phyloP scores from a whole-genome alignment of 805 yeast genomes.

The Sungouiella blattae region DNA sequence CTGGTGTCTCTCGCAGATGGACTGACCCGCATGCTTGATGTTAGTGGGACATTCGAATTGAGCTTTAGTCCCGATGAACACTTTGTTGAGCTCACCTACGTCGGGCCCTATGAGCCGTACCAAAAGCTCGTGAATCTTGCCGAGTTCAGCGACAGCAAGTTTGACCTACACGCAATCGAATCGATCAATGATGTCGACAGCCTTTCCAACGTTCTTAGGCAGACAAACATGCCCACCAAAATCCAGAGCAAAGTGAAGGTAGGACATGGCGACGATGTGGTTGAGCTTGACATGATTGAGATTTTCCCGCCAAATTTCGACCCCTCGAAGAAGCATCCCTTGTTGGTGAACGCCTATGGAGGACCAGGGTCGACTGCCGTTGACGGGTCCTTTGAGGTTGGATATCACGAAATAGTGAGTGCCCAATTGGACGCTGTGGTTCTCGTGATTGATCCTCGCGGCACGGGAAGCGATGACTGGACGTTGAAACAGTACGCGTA shows the following conservation, averaged over 20 bases:
- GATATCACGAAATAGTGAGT: conserved; percentile 58
- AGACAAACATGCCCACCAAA: conserved; percentile 50
- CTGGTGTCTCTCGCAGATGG: conserved; percentile 4
- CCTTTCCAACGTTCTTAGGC: conserved; percentile 17
- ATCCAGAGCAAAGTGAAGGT: conserved; percentile 30
- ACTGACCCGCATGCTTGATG: conserved; percentile 1
- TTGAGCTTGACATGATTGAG: conserved; percentile 53
- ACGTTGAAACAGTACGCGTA: conserved; percentile 53
- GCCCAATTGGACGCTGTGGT: conserved; percentile 59
- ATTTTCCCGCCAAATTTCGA: conserved; percentile 58
- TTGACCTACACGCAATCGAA: conserved; percentile 8
- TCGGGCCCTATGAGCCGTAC: conserved; percentile 25
- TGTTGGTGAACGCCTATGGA: conserved; percentile 68
- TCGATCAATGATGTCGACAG: conserved; percentile 15
- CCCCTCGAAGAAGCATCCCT: conserved; percentile 47
- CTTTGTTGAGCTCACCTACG: conserved; percentile 17
- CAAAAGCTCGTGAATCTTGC: conserved; percentile 20
- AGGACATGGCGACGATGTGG: conserved; percentile 28
- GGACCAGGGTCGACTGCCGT: conserved; percentile 77
- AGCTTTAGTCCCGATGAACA: conserved; percentile 22
- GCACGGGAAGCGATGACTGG: conserved; percentile 83
- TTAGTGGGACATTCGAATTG: conserved; percentile 14
- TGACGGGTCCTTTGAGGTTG: conserved; percentile 43
- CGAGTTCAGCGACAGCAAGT: conserved; percentile 5
- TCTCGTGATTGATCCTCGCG: conserved; percentile 72